phyloP scores from a whole-genome alignment of 208 protist species.

The Crithidia thermophila region DNA sequence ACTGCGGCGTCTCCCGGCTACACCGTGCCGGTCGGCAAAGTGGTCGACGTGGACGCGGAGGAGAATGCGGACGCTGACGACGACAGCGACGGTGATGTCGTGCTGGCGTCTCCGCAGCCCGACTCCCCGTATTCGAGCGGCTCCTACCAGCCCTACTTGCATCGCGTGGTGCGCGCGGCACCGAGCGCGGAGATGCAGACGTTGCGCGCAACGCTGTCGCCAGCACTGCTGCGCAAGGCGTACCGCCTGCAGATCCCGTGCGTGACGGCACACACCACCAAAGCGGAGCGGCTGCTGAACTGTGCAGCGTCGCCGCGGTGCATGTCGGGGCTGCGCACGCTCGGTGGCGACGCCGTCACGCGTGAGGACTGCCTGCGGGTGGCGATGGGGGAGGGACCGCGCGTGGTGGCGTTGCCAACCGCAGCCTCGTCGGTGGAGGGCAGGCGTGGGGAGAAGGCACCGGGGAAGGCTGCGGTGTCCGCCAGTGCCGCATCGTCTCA shows the following conservation, averaged over 20 bases:
- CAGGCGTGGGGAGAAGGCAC: background rate
- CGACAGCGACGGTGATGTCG: no score
- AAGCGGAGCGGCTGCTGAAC: constrained; percentile 36
- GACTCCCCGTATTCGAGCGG: background rate
- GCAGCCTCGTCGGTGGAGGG: background rate
- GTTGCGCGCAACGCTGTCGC: constrained; percentile 10
- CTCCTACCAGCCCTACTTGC: constrained; percentile 15
- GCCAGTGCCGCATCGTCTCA: no score
- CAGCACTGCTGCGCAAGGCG: constrained; percentile 33
- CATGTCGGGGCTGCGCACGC: constrained; percentile 46
- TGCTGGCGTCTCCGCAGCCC: no score
- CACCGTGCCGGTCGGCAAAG: background rate
- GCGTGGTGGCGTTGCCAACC: constrained; percentile 28
- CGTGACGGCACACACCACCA: constrained; percentile 23
- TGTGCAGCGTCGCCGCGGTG: constrained; percentile 60
- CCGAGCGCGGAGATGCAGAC: constrained; percentile 13
- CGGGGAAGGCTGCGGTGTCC: background rate
- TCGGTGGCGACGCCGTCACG: constrained; percentile 36
- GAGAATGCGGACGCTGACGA: background rate
- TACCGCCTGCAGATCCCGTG: constrained; percentile 59
- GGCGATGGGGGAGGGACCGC: constrained; percentile 45
- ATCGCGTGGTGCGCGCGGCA: background rate
- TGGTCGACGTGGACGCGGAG: constrained; percentile 29
- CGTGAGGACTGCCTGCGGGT: constrained; percentile 39
- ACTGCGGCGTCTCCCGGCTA: no score